Percentiles rank a stretch among this genome's conserved stretches.
Evolutionary conservation across 176 grass and related monocot species (phyloP).

Genomic region (Carex kokanica): DNA sequence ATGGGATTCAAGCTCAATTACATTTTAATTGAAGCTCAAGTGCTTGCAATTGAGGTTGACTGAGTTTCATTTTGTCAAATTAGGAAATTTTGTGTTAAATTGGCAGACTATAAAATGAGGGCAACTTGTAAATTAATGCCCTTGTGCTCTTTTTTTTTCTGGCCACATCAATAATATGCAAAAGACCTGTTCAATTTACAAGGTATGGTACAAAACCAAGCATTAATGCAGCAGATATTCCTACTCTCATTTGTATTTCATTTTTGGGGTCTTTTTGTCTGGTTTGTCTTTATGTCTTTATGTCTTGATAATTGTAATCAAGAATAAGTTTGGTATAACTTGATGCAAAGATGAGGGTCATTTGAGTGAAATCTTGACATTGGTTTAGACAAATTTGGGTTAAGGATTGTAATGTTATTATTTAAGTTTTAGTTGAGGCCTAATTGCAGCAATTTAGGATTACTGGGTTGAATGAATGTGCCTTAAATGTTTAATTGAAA

Average conservation of each 20-base stretch:
- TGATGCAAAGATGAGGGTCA: neutral
- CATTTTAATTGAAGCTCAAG: neutral
- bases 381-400: neutral
- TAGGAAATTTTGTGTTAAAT: neutral
- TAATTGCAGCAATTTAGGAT: neutral
- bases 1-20: neutral
- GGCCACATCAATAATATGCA: slow-evolving; percentile 76
- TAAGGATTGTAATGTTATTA: neutral
- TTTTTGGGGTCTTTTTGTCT: neutral
- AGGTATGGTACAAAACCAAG: slow-evolving; percentile 26
- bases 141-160: neutral
- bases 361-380: neutral
- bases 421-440: neutral
- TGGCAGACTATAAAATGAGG: neutral
- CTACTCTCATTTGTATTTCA: neutral
- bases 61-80: neutral
- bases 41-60: neutral
- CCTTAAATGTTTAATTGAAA: neutral
- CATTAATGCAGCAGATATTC: neutral
- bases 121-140: neutral
- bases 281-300: neutral
- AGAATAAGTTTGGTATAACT: neutral
- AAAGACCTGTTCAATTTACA: slow-evolving; percentile 55
- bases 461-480: neutral
- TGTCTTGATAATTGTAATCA: neutral